These are phyloP conservation scores for Globisporangium middletonii DNA, from an alignment of 352 stramenopile genomes.

Conservation along the genomic window DNA sequence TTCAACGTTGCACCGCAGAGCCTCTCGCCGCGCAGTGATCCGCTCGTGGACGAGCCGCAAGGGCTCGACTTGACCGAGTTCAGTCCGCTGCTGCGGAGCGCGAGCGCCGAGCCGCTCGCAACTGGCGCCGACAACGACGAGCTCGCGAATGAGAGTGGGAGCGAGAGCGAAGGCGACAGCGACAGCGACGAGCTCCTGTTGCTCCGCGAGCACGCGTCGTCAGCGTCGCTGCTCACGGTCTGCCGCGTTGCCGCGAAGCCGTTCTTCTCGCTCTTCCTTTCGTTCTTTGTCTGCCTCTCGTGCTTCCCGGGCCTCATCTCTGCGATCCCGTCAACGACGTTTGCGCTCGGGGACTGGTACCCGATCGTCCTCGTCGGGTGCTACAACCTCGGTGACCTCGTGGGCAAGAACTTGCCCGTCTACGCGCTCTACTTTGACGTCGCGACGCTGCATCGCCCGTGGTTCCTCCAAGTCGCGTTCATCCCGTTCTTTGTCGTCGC, in stretches of 20 bases:
- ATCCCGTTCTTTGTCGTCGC: conserved; percentile 63
- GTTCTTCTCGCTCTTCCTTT: conserved; percentile 74
- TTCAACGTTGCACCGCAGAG: conserved; percentile 24
- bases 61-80: conserved; percentile 27
- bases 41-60: conserved; percentile 14
- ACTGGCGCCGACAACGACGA: conserved; percentile 7
- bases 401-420: conserved; percentile 75
- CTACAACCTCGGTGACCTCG: conserved; percentile 69
- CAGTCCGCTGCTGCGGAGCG: conserved; percentile 32
- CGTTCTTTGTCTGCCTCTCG: conserved; percentile 71
- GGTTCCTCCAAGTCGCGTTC: conserved; percentile 57
- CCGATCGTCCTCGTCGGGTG: conserved; percentile 67
- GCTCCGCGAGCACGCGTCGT: conserved; percentile 29
- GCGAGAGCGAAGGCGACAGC: conserved; percentile 13
- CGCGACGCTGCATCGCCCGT: conserved; percentile 57
- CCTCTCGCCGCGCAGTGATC: conserved; percentile 49
- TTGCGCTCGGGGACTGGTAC: conserved; percentile 62
- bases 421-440: conserved; percentile 70
- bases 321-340: conserved; percentile 53
- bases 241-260: conserved; percentile 59
- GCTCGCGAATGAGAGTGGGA: conserved; percentile 12
- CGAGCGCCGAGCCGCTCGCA: conserved; percentile 8
- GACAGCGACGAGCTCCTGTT: conserved; percentile 34
- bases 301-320: conserved; percentile 79
- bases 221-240: conserved; percentile 50